Percentiles rank a stretch among this genome's conserved stretches.
These are phyloP conservation scores for Takashimella koratensis DNA, from an alignment of 1,284 basidiomycete species.

Conservation along the genomic window DNA sequence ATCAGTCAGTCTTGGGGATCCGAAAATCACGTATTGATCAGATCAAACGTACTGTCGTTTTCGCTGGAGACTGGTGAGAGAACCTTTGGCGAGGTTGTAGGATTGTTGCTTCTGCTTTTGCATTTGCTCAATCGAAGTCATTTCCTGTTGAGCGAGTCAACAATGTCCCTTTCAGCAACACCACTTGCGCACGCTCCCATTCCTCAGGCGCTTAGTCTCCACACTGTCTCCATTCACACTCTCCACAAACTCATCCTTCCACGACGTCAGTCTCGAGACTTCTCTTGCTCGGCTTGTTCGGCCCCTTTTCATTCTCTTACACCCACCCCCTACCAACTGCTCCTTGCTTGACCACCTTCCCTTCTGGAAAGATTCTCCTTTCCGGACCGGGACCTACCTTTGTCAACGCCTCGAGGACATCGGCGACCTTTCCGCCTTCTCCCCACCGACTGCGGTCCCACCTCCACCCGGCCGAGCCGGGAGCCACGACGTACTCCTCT, in stretches of 20 bases:
- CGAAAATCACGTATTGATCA: too few species aligned
- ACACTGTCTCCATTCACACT: too few species aligned
- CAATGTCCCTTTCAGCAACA: not conserved
- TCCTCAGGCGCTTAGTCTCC: too few species aligned
- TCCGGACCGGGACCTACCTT: slow-evolving; percentile 58
- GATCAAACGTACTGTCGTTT: slow-evolving; percentile 88
- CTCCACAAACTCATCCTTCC: too few species aligned
- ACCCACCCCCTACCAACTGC: too few species aligned
- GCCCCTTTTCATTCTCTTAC: too few species aligned
- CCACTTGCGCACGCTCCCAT: not conserved
- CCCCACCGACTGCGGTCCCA: slow-evolving; percentile 90
- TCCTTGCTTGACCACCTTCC: too few species aligned
- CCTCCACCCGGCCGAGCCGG: slow-evolving; percentile 53
- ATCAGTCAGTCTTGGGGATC: not conserved
- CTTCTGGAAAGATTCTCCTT: too few species aligned
- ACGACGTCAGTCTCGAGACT: too few species aligned
- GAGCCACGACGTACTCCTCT: slow-evolving; percentile 67
- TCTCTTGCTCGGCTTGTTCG: slow-evolving; percentile 3
- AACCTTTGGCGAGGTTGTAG: slow-evolving; percentile 93
- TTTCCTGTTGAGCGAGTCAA: slow-evolving; percentile 73
- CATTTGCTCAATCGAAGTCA: slow-evolving; percentile 80
- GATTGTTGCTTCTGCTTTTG: slow-evolving; percentile 85
- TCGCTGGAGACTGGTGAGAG: slow-evolving; percentile 86
- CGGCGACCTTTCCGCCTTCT: slow-evolving; percentile 68
- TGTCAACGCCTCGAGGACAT: slow-evolving; percentile 74